Evolutionary conservation across 2,329 filamentous ascomycete genomes (phyloP), one percentile per base, ranked within the genome.

Genomic region (Aspergillus sp.): DNA sequence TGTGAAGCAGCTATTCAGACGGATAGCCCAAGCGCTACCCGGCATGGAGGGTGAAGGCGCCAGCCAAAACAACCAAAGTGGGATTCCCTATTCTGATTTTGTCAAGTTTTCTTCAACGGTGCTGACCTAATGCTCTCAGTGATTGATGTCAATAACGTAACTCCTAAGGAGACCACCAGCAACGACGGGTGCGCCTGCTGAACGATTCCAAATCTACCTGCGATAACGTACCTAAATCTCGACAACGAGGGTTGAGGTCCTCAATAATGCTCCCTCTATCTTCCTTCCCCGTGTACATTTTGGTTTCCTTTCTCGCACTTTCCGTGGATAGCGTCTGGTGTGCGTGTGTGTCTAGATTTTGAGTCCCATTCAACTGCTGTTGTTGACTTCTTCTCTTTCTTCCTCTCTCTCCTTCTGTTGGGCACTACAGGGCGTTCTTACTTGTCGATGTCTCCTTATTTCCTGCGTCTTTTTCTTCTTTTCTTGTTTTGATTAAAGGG

Each of bases 11-110:
- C 76, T 98, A 48, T 98, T 98, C 75, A 88, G 90, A 77, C 85
- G 89, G 75, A 98, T 98, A 80, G 93, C 94, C 36, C 93, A 98
- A 72, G 93, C 94, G 34, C 75, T 98, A 59, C 93, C 93, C 5
- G 93, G 93, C 26, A 97, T 98, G 93, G 93, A 98, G 69, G 89
- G 88, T 9, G 84, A 89, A 57, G 86, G 88, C 55, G 82, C 84
- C 58, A 83, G 85, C 58, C 83, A 82, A 50, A 84, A 87, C 57
- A 80, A 75, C 68, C 88, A 91, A 73, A 94, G 87, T 93, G 75
- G 62, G 85, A 80, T 30, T 30, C 42, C 29, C 30, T 35, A 19
- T 7, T 4, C 10, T 32, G 19, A 19, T 19, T 19, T 19, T 19
- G 19, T 19, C 19, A 33, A n/a, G 7, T 29, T 19, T 12, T 9